Evolutionary conservation across 257 asterid species (phyloP).

Genomic region (Plantago major): DNA sequence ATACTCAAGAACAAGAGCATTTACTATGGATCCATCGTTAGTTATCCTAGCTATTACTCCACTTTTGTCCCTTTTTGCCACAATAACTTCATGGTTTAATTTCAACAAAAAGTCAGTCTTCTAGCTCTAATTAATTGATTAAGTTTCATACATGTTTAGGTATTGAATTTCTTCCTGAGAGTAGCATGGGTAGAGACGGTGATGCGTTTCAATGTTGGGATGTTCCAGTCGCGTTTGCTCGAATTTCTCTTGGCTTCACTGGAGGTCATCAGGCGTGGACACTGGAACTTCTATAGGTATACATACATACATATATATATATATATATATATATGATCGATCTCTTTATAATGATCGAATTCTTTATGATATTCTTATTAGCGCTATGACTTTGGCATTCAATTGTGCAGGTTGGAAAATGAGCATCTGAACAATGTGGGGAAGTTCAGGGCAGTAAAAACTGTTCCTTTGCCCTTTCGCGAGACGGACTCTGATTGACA

Average conservation of each 20-base stretch:
- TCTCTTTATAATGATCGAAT: too few relatives aligned
- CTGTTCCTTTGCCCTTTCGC: conserved; percentile 85
- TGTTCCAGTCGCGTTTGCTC: conserved; percentile 59
- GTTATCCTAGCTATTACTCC: conserved; percentile 21
- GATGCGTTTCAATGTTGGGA: conserved; percentile 50
- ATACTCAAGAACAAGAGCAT: conserved; percentile 61
- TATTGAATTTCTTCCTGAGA: conserved; percentile 62
- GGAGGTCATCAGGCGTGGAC: conserved; percentile 95
- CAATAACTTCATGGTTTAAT: not conserved
- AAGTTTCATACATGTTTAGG: conserved; percentile 36
- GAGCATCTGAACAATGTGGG: conserved; percentile 94
- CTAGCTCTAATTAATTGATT: not conserved
- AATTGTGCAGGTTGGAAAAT: conserved; percentile 68
- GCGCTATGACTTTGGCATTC: too few relatives aligned
- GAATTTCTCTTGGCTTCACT: conserved; percentile 76
- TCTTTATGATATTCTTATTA: not conserved
- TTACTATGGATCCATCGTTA: conserved; percentile 83
- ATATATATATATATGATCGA: not conserved
- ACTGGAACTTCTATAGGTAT: conserved; percentile 95
- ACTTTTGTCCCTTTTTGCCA: not conserved
- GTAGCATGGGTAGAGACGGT: conserved; percentile 90
- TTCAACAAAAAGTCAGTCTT: not conserved
- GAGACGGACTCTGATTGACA: conserved; percentile 66
- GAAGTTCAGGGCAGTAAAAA: conserved; percentile 79
- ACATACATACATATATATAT: conserved; percentile 10